Conservation (phyloP, 192 early-diverging fungal species). For the Rhizoclosmatium sp. region DNA sequence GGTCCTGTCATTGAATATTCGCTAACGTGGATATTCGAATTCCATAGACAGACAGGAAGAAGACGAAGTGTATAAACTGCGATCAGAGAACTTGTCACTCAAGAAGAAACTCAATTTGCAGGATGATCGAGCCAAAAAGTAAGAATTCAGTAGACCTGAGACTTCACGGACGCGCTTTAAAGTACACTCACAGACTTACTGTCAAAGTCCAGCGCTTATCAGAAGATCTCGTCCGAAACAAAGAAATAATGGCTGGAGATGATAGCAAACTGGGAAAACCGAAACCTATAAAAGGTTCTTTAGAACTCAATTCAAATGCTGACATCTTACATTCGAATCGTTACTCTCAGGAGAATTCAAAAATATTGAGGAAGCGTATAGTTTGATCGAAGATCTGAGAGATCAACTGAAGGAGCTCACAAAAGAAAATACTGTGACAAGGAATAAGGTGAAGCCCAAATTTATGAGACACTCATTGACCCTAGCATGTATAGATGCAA, state of each 20-base stretch:
- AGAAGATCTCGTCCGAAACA: slow-evolving; percentile 48
- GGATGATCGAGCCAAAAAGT: slow-evolving; percentile 61
- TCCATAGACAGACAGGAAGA: slow-evolving; percentile 11
- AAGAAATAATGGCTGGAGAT: slow-evolving; percentile 29
- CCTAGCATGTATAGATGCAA: slow-evolving; percentile 45
- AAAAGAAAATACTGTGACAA: slow-evolving; percentile 51
- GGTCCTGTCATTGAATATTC: no score
- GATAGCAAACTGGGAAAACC: not conserved
- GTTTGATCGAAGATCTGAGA: slow-evolving; percentile 47
- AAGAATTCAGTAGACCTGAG: not conserved
- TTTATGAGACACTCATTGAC: not conserved
- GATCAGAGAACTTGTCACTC: slow-evolving; percentile 55
- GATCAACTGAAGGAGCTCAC: slow-evolving; percentile 44
- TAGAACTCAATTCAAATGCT: not conserved
- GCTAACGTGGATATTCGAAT: no score
- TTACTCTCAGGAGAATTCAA: slow-evolving; percentile 29
- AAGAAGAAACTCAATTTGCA: slow-evolving; percentile 57
- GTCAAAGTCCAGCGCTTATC: slow-evolving; percentile 56
- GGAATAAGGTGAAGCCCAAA: slow-evolving; percentile 47
- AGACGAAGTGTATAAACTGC: slow-evolving; percentile 42
- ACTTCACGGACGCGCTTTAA: not conserved
- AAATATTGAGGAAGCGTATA: slow-evolving; percentile 47
- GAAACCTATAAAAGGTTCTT: slow-evolving; percentile 29
- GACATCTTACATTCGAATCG: not conserved
- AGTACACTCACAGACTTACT: slow-evolving; percentile 41